These are phyloP conservation scores for Cymodocea nodosa DNA, from an alignment of 116 monocot genomes.

Conservation along the genomic window DNA sequence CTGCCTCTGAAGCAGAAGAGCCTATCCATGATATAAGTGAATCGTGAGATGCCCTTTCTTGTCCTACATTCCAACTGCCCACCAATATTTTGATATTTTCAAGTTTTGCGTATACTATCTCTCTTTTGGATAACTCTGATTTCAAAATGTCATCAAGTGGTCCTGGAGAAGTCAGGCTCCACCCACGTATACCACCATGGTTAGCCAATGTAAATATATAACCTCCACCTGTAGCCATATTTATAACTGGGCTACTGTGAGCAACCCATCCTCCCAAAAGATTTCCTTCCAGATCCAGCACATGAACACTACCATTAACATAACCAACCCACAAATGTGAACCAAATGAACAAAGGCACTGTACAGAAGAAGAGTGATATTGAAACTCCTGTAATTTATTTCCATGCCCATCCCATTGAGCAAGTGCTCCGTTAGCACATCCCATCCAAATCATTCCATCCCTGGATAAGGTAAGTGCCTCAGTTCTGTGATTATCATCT, in stretches of 20 bases:
- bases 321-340: constrained; percentile 28
- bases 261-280: constrained; percentile 48
- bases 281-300: constrained; percentile 54
- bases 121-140: constrained; percentile 23
- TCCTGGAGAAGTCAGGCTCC: constrained; percentile 50
- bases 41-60: constrained; percentile 55
- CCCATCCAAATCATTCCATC: constrained; percentile 74
- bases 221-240: constrained; percentile 30
- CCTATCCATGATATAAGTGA: constrained; percentile 58
- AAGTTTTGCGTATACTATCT: constrained; percentile 24
- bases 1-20: constrained; percentile 31
- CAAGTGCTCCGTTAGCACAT: constrained; percentile 46
- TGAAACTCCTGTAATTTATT: constrained; percentile 46
- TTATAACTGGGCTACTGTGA: constrained; percentile 52
- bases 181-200: constrained; percentile 74
- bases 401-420: constrained; percentile 68
- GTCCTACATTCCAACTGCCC: constrained; percentile 86
- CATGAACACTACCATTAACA: constrained; percentile 36
- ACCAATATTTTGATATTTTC: constrained; percentile 50
- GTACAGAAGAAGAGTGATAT: constrained; percentile 40
- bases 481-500: constrained; percentile 44
- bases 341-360: constrained; percentile 43
- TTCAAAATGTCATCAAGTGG: constrained; percentile 41
- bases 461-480: constrained; percentile 35
- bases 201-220: constrained; percentile 35